phyloP scores from a whole-genome alignment of 257 asterid species.

The Solanum gracilifrons region DNA sequence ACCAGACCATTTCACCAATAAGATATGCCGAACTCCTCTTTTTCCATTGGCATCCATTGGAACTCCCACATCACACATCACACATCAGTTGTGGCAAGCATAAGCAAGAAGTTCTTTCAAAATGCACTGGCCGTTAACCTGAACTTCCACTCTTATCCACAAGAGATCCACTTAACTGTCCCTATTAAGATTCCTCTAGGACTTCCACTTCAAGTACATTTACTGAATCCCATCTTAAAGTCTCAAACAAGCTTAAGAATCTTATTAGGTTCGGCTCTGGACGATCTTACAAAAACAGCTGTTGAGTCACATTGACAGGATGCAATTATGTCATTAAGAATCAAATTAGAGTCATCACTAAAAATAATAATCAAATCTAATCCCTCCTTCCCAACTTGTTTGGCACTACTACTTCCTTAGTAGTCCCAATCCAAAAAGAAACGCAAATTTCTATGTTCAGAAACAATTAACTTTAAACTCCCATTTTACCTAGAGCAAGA shows the following conservation, averaged over 20 bases:
- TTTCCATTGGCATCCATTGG: not conserved
- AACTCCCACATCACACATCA: not conserved
- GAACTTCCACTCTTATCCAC: not conserved
- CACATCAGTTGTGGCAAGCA: not conserved
- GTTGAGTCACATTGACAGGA: not conserved
- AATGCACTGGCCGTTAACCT: not conserved
- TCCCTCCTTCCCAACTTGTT: not conserved
- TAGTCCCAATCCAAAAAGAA: not conserved
- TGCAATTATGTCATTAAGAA: not conserved
- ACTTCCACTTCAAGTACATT: not conserved
- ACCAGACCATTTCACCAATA: no score
- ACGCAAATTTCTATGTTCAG: not conserved
- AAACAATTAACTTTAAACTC: not conserved
- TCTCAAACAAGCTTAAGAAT: not conserved
- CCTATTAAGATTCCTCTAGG: not conserved
- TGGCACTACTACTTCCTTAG: not conserved
- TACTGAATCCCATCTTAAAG: not conserved
- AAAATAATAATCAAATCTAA: not conserved
- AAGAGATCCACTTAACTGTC: not conserved
- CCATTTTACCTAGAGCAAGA: not conserved
- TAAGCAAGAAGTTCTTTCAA: not conserved
- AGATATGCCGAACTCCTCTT: not conserved
- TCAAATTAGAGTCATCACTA: not conserved
- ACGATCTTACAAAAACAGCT: not conserved
- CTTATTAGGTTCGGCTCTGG: not conserved